Evolutionary conservation across 768 basidiomycete genomes (phyloP), one percentile per base, ranked within the genome.

Genomic region (Tricholoma furcatifolium): DNA sequence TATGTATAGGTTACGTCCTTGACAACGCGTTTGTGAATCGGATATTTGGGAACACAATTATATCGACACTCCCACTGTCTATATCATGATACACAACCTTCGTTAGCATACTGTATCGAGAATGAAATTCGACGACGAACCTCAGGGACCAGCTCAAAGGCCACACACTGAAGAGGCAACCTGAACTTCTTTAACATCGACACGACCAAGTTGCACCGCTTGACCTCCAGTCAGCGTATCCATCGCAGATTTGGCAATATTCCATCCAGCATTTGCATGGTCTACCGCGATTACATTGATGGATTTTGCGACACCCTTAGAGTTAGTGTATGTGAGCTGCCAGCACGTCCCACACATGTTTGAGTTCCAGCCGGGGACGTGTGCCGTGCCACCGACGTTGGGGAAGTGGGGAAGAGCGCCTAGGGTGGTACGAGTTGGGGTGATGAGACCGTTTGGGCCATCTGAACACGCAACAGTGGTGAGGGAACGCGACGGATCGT

Each of bases 281-380:
- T 84, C 80, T 17, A 85, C 64, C 3, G 74, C 81, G 4, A 77
- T 65, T 9, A 82, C 58, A 38, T 70, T 70, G 63, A 81, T 67
- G 47, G 59, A 73, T 42, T 50, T 67, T 11, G 57, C 58, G 9
- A 40, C 52, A 11, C 67, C 66, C 0, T 34, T 31, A 12, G 35
- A 2, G 38, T 60, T 62, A 24, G 68, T 68, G 64, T 73, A 82
- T 11, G 73, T 73, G 59, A 84, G 60, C 54, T 69, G 35, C 79
- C 79, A 85, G 67, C 83, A 84, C 24, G 73, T 70, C 1, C 79
- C 80, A 55, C 82, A 85, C 47, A 70, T 64, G 8, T 53, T 47
- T 2, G 79, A 80, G 62, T 77, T 69, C 65, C 67, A 83, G 18
- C 71, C 72, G 4, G 54, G 59, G 52, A 84, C 67, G 21, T 69